Conservation (phyloP, 192 early-diverging fungal species). For the Podila minutissima region DNA sequence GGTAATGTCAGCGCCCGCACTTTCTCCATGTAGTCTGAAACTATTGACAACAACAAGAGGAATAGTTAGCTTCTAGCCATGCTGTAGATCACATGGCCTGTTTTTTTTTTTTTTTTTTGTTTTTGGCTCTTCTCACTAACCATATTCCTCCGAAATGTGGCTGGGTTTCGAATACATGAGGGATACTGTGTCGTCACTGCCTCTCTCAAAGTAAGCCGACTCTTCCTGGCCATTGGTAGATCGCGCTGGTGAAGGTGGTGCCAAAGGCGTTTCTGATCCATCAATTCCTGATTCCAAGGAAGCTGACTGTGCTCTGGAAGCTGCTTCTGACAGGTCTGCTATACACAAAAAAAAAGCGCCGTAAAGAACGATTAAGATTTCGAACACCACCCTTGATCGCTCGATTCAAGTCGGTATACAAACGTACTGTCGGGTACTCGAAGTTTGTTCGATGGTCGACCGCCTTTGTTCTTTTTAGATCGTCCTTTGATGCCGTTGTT, state of each 20-base stretch:
- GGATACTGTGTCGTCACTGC: constrained; percentile 55
- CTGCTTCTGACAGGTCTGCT: constrained; percentile 7
- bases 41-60: constrained; percentile 13
- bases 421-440: constrained; percentile 28
- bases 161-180: constrained; percentile 48
- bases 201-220: constrained; percentile 29
- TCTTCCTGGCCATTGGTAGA: constrained; percentile 19
- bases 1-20: constrained; percentile 49
- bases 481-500: constrained; percentile 29
- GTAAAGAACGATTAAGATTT: too few relatives aligned
- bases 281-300: constrained; percentile 16
- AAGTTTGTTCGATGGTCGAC: constrained; percentile 27
- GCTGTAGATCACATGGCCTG: neutral
- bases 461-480: constrained; percentile 52
- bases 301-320: constrained; percentile 27
- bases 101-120: too few relatives aligned
- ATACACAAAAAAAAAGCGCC: neutral
- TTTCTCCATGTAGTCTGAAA: constrained; percentile 54
- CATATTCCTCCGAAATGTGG: constrained; percentile 47
- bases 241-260: constrained; percentile 32
- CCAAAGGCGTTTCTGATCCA: constrained; percentile 12
- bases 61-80: neutral
- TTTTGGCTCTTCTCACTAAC: constrained; percentile 20
- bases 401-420: neutral
- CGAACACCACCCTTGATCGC: constrained; percentile 3